These are phyloP conservation scores for Coccomyxa sp. DNA, from an alignment of 139 green algal genomes.

Conservation along the genomic window DNA sequence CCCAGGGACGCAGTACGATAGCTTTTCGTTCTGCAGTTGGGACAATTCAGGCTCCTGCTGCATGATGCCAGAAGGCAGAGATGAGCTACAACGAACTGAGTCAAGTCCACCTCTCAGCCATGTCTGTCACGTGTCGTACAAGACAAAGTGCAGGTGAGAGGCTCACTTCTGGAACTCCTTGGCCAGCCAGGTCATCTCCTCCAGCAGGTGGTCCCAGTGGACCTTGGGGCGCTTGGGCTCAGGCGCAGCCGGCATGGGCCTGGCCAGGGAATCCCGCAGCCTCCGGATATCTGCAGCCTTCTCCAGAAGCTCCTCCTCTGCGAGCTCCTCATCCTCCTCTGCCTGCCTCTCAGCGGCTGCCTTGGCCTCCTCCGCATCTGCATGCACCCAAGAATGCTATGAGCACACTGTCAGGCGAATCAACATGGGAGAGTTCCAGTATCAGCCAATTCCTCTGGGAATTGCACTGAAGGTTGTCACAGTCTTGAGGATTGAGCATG, in stretches of 20 bases:
- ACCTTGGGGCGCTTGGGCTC: constrained; percentile 61
- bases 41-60: not conserved
- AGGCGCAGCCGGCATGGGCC: not conserved
- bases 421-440: not conserved
- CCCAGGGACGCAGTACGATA: not conserved
- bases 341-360: not conserved
- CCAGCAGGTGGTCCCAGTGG: constrained; percentile 93
- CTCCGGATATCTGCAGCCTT: constrained; percentile 3
- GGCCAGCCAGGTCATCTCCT: constrained; percentile 95
- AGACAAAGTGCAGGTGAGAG: not conserved
- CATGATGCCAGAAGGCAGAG: not conserved
- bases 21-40: not conserved
- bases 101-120: not conserved
- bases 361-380: not conserved
- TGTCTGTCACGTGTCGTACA: no score
- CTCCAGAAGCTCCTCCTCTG: constrained; percentile 10
- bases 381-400: not conserved
- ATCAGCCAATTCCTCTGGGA: no score
- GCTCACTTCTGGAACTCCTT: constrained; percentile 80
- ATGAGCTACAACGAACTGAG: not conserved
- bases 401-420: not conserved
- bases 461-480: no score
- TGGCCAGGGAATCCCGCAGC: not conserved
- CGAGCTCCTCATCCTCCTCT: not conserved
- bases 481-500: not conserved